phyloP scores from a whole-genome alignment of 2,329 filamentous ascomycete genomes.

The Raffaelea arxii region DNA sequence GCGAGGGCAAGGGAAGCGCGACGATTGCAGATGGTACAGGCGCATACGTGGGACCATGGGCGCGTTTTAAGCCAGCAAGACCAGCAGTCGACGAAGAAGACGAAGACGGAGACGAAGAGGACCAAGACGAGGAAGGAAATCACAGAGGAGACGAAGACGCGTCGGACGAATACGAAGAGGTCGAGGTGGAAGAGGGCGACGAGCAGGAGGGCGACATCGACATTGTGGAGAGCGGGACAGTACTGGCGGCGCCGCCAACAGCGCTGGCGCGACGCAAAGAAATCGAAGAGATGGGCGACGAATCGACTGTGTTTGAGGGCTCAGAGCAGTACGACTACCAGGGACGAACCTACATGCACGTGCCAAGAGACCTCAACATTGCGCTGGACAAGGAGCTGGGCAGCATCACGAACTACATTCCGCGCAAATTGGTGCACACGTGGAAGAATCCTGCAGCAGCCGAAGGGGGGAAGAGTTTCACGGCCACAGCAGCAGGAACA shows the following conservation, averaged over 20 bases:
- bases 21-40: slow-evolving; percentile 76
- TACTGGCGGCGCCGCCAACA: slow-evolving; percentile 44
- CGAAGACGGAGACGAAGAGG: slow-evolving; percentile 64
- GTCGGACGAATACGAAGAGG: slow-evolving; percentile 68
- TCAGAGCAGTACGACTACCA: slow-evolving; percentile 81
- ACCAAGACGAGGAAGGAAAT: slow-evolving; percentile 57
- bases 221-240: slow-evolving; percentile 53
- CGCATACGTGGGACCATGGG: slow-evolving; percentile 93
- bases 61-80: slow-evolving; percentile 68
- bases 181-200: slow-evolving; percentile 60
- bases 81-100: slow-evolving; percentile 56
- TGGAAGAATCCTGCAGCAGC: too few relatives aligned
- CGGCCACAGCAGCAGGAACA: too few relatives aligned
- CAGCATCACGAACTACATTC: slow-evolving; percentile 80
- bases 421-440: slow-evolving; percentile 85
- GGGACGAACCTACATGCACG: slow-evolving; percentile 89
- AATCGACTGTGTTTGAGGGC: slow-evolving; percentile 84
- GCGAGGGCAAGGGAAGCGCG: slow-evolving; percentile 78
- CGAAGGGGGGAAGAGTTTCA: too few relatives aligned
- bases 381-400: slow-evolving; percentile 74
- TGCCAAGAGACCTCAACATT: slow-evolving; percentile 82
- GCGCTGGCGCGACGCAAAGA: slow-evolving; percentile 47
- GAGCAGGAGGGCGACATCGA: slow-evolving; percentile 52
- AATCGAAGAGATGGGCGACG: slow-evolving; percentile 52
- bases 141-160: slow-evolving; percentile 74